Evolutionary conservation across 2,329 filamentous ascomycete genomes (phyloP).

Genomic region (Hypoxylon sp.): DNA sequence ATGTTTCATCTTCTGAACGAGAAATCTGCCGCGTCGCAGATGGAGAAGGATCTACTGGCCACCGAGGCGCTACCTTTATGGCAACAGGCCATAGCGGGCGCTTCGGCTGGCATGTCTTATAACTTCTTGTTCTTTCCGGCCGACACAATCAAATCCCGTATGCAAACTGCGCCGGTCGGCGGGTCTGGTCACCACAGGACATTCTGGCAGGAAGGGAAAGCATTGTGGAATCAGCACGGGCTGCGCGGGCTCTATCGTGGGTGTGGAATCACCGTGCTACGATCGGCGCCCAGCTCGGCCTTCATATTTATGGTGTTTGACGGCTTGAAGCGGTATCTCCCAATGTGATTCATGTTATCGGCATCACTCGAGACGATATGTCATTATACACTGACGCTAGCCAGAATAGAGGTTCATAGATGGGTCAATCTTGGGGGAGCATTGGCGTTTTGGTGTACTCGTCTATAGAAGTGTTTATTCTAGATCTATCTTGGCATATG

Average conservation of each 20-base stretch:
- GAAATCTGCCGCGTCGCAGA: slow-evolving; percentile 53
- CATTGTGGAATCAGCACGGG: slow-evolving; percentile 85
- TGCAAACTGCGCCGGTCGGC: slow-evolving; percentile 86
- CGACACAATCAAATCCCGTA: slow-evolving; percentile 95
- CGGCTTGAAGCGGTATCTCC: slow-evolving; percentile 78
- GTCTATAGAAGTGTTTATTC: slow-evolving; percentile 21
- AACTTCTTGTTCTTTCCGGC: slow-evolving; percentile 98
- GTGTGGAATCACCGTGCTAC: slow-evolving; percentile 90
- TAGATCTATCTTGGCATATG: slow-evolving; percentile 17
- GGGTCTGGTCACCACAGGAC: slow-evolving; percentile 66
- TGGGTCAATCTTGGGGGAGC: slow-evolving; percentile 1
- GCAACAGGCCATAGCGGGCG: slow-evolving; percentile 89
- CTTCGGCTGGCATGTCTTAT: slow-evolving; percentile 90
- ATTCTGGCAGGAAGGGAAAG: slow-evolving; percentile 77
- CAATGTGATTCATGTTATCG: slow-evolving; percentile 53
- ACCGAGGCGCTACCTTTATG: slow-evolving; percentile 76
- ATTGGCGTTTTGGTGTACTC: slow-evolving; percentile 36
- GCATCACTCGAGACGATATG: slow-evolving; percentile 49
- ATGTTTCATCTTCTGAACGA: slow-evolving; percentile 73
- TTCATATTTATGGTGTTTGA: slow-evolving; percentile 98
- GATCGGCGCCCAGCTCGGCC: slow-evolving; percentile 94
- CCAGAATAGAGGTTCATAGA: slow-evolving; percentile 27
- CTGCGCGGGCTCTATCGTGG: slow-evolving; percentile 89
- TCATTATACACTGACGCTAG: slow-evolving; percentile 16
- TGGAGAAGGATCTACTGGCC: slow-evolving; percentile 56